Percentiles rank a stretch among this genome's conserved stretches.
These are phyloP conservation scores for Isochrysis galbana DNA, from an alignment of 78 protist species.

Conservation along the genomic window DNA sequence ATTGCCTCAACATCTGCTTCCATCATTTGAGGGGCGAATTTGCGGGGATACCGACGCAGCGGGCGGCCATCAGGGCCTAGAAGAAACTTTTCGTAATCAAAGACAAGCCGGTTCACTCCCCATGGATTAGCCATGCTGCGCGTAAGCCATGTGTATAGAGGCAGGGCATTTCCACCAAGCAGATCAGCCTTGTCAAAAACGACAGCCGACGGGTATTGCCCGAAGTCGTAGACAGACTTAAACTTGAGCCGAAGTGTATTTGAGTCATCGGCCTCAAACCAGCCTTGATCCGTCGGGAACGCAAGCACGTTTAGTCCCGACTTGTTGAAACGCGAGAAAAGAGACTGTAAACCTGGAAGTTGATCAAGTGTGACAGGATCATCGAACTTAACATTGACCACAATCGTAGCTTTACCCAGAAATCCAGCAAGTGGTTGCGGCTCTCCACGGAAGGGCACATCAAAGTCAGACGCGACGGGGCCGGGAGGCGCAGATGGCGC, in stretches of 20 bases:
- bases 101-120: not conserved
- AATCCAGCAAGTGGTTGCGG: not conserved
- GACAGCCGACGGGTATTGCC: not conserved
- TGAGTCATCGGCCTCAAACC: slow-evolving; percentile 24
- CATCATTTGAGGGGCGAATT: not conserved
- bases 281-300: slow-evolving; percentile 19
- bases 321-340: not conserved
- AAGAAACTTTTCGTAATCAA: slow-evolving; percentile 8
- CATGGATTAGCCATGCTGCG: not conserved
- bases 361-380: not conserved
- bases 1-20: not conserved
- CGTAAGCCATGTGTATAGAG: not conserved
- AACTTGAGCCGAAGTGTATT: not conserved
- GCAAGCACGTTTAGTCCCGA: not conserved
- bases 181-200: slow-evolving; percentile 1
- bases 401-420: not conserved
- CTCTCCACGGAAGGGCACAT: slow-evolving; percentile 9
- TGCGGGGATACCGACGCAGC: slow-evolving; percentile 9
- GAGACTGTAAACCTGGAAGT: not conserved
- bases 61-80: not conserved
- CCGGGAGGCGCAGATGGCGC: too few species aligned
- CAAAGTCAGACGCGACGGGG: not conserved
- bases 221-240: not conserved
- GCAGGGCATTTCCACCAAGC: not conserved
- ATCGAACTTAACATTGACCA: slow-evolving; percentile 14